Percentiles rank a stretch among this genome's conserved stretches.
Evolutionary conservation across 2,329 filamentous ascomycete species (phyloP).

Genomic region (Botrytis aclada): DNA sequence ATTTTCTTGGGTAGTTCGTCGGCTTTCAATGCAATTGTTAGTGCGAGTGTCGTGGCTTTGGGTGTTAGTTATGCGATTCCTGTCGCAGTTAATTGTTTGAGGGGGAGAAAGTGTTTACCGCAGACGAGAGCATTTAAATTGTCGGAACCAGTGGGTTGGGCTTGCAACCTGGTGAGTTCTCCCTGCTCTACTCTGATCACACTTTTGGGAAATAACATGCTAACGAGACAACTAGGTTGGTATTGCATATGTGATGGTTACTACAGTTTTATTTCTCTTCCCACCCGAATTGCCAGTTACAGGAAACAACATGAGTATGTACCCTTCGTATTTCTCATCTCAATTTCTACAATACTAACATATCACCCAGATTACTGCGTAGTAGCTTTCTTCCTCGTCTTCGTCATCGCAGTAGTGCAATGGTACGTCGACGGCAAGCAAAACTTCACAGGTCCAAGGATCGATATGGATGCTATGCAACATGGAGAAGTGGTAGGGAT

Average conservation of each 20-base stretch:
- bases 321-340: neutral
- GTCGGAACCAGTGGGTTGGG: conserved; percentile 54
- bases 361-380: conserved; percentile 30
- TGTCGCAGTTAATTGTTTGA: conserved; percentile 63
- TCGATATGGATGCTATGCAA: conserved; percentile 42
- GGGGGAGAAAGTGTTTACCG: conserved; percentile 64
- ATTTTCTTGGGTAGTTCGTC: conserved; percentile 64
- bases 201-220: conserved; percentile 21
- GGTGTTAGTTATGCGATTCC: conserved; percentile 73
- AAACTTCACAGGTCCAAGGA: conserved; percentile 48
- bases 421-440: conserved; percentile 60
- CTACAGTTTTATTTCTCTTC: conserved; percentile 62
- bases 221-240: conserved; percentile 41
- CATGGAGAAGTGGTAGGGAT: conserved; percentile 31
- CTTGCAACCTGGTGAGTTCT: conserved; percentile 49
- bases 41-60: conserved; percentile 67
- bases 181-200: conserved; percentile 25
- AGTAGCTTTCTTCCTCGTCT: conserved; percentile 44
- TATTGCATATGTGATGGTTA: conserved; percentile 55
- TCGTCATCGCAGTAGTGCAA: conserved; percentile 45
- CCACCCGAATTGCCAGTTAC: conserved; percentile 56
- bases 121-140: conserved; percentile 54
- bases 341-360: neutral
- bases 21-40: conserved; percentile 70
- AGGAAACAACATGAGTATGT: conserved; percentile 57